These are phyloP conservation scores for Torulaspora microellipsoides DNA, from an alignment of 805 yeast genomes.

Conservation along the genomic window DNA sequence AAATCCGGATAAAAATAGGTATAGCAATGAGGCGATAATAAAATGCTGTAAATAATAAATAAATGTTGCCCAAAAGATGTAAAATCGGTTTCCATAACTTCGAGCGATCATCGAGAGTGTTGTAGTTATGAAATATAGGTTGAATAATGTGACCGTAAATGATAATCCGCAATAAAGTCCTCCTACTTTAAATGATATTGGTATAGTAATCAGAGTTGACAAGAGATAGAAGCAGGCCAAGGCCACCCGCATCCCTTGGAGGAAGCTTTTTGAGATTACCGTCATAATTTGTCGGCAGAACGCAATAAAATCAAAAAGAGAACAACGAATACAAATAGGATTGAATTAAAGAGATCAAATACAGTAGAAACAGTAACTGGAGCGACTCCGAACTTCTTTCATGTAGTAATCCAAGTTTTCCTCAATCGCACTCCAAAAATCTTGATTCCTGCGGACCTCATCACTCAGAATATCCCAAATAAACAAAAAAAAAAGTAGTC, in stretches of 20 bases:
- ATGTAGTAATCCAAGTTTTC: too few species aligned
- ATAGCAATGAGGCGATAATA: conserved; percentile 73
- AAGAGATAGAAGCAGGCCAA: conserved; percentile 59
- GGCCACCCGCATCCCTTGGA: conserved; percentile 30
- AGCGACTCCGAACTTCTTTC: too few species aligned
- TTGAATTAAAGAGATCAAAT: too few species aligned
- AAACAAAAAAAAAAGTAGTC: too few species aligned
- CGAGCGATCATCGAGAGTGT: conserved; percentile 55
- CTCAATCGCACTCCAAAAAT: too few species aligned
- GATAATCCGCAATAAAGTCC: conserved; percentile 87
- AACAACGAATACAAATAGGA: too few species aligned
- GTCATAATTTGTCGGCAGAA: conserved; percentile 1
- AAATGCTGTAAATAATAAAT: conserved; percentile 79
- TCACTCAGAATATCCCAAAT: not conserved
- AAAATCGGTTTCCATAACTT: conserved; percentile 19
- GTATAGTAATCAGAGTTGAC: conserved; percentile 75
- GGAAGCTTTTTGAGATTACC: conserved; percentile 7
- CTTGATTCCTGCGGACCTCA: not conserved
- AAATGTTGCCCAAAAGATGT: conserved; percentile 31
- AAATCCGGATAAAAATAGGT: conserved; percentile 59
- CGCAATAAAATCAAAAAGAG: too few species aligned
- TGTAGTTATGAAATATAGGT: conserved; percentile 66
- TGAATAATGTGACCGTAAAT: conserved; percentile 68
- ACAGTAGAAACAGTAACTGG: too few species aligned
- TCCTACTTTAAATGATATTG: conserved; percentile 90